These are phyloP conservation scores for Dimargaris verticillata DNA, from an alignment of 192 early-diverging fungal species.

Conservation along the genomic window DNA sequence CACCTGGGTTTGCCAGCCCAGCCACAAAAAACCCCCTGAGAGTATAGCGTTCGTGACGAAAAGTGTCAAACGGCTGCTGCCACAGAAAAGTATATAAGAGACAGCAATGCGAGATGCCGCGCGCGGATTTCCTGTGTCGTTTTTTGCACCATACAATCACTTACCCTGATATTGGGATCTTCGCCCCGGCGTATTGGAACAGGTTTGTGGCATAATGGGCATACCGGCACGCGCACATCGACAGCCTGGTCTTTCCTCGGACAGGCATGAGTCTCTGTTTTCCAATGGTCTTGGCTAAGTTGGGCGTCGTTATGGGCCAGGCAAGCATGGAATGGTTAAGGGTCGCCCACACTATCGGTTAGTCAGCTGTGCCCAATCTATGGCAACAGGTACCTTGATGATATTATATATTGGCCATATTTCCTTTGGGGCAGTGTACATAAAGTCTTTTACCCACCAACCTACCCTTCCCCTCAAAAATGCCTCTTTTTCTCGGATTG, in stretches of 20 bases:
- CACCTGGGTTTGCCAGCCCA: slow-evolving; percentile 16
- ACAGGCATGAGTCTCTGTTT: slow-evolving; percentile 45
- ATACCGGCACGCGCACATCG: slow-evolving; percentile 50
- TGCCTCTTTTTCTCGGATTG: background rate
- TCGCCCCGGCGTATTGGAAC: slow-evolving; percentile 53
- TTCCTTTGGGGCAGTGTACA: background rate
- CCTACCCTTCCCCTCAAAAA: background rate
- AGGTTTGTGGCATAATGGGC: slow-evolving; percentile 57
- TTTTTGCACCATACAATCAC: slow-evolving; percentile 3
- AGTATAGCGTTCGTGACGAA: background rate
- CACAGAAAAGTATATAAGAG: background rate
- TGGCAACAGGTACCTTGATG: background rate
- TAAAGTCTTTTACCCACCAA: background rate
- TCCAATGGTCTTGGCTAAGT: slow-evolving; percentile 49
- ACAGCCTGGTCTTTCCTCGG: slow-evolving; percentile 31
- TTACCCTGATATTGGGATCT: slow-evolving; percentile 47
- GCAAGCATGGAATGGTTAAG: background rate
- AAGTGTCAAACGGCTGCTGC: background rate
- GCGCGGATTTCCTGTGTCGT: slow-evolving; percentile 19
- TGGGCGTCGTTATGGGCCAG: background rate
- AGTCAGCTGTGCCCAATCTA: background rate
- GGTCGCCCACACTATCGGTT: background rate
- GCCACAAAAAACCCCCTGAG: background rate
- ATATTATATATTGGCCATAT: background rate
- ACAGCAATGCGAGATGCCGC: background rate